Evolutionary conservation across 2,329 filamentous ascomycete genomes (phyloP), one percentile per base, ranked within the genome.

Genomic region (Pseudocercospora macadamiae): DNA sequence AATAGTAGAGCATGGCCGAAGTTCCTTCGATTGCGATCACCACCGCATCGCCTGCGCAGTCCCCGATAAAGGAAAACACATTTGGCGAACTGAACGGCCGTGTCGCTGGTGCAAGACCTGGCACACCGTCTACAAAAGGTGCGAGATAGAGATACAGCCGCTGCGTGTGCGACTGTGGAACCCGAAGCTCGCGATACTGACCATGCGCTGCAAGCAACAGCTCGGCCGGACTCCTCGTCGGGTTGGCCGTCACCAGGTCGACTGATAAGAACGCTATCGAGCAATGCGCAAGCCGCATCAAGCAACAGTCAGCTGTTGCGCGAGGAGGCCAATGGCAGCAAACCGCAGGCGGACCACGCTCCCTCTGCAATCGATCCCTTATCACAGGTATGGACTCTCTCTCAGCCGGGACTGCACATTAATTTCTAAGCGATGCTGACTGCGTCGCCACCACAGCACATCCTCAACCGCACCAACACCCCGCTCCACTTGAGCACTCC

Each of bases 381-480:
- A 64, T 89, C 87, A 52, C 85, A 89, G 75, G 86, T 89, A 81
- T 65, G 81, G 75, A 61, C 42, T 16, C 25, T 44, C 34, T 25
- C 56, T 60, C 48, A n/a, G n/a, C n/a, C n/a, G n/a, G n/a, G 26
- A 55, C 37, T 49, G 32, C 47, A 34, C 57, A 58, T 39, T 47
- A 21, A n/a, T 47, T 26, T 14, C 26, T 53, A 39, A 42, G 32
- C 51, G 51, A 59, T 64, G 55, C 64, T 66, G 58, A 64, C 59
- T 55, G 57, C 60, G 36, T 54, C 59, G 56, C 54, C 51, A 53
- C 61, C 47, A 60, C 62, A 83, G 80, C 81, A 83, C 72, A 82
- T 83, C 60, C 75, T 89, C 54, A 82, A 86, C 69, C 84, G 88
- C 66, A 89, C 87, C 54, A 88, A 86, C 68, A 88, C 86, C 37